Base-by-base conservation (phyloP, 768 basidiomycete species). In the Russula sp. region DNA sequence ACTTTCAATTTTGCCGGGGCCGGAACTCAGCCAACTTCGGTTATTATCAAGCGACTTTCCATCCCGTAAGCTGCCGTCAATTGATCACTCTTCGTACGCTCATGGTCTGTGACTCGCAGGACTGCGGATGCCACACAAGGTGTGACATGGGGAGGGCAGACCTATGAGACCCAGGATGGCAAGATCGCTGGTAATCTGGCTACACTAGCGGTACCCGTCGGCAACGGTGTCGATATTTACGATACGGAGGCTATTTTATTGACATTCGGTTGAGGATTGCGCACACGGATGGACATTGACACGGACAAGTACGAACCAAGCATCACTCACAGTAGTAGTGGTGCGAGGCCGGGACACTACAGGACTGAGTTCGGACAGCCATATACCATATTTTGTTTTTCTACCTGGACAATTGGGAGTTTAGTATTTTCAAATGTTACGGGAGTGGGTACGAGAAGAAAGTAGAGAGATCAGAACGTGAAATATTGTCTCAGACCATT, bases 401-500 rank as follows among this genome's bases (percentile, higher is more conserved):
- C 3, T 45, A 37, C 20, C 59, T 61, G 34, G 42, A 45, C 45
- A 45, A 20, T 45, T 45, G 2, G n/a, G 9, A 20, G 2, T 9
- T 45, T 45, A 45, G n/a, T 7, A 60, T 34, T 45, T 31, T 7
- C 5, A 34, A 48, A 7, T 9, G 32, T n/a, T 18, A 48, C 0
- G n/a, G 35, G n/a, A 20, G n/a, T 40, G 27, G 4, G 11, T 32
- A n/a, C 0, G 42, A 56, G 10, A 31, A 50, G 47, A 37, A 20
- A 50, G 10, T 34, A 27, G 40, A 27, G 40, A 49, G 37, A 70
- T 85, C 84, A 87, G 84, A 76, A 71, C 73, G 62, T 40, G 42
- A 71, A 71, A 65, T 57, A 70, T 82, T 85, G 87, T 90, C 88
- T 89, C 89, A 90, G 82, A 74, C 71, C 80, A 78, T 74, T 74